Evolutionary conservation across 257 asterid genomes (phyloP), one percentile per base, ranked within the genome.

Genomic region (Plantago major): DNA sequence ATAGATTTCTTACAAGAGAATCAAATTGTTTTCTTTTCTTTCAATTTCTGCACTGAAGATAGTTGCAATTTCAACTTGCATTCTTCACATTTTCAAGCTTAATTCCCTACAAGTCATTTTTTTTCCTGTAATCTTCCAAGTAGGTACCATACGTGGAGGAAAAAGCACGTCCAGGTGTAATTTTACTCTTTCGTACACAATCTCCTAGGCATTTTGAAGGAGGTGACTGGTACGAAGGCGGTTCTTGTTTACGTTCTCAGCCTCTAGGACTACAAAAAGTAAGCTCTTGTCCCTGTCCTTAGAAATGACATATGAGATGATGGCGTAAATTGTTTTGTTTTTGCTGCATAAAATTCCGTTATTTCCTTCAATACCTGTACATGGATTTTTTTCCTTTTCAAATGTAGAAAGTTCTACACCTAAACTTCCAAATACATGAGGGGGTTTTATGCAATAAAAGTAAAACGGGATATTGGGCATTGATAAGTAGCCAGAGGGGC

Each of bases 141-240:
- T 62, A 92, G 99, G 73, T 82, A 70, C 66, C 84, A 50, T 80
- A 61, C 66, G 76, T 86, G 56, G 82, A 89, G 71, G 76, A 79
- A 72, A 74, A 66, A 58, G 74, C 71, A 40, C 76, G 68, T 14
- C 80, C 82, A 38, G 79, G 60, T 69, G 82, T 95, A 30, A 64
- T 71, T 16, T 38, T 83, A 44, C 78, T 79, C 72, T 86, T 92
- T 55, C 86, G 95, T 66, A 82, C 98, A 17, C 97, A 92, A 66
- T 92, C 97, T 11, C 98, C 98, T 0, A 73, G 95, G 64, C 97
- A 92, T 78, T 92, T 92, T 68, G 98, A 92, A 80, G 93, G 95
- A 71, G 98, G 97, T 46, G 97, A 92, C 56, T 92, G 97, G 96
- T 84, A 92, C 79, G 93, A 79, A 72, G 97, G 98, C 60, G 98